Evolutionary conservation across 164 flowering plant genomes (phyloP).

Genomic region (Piper longum): DNA sequence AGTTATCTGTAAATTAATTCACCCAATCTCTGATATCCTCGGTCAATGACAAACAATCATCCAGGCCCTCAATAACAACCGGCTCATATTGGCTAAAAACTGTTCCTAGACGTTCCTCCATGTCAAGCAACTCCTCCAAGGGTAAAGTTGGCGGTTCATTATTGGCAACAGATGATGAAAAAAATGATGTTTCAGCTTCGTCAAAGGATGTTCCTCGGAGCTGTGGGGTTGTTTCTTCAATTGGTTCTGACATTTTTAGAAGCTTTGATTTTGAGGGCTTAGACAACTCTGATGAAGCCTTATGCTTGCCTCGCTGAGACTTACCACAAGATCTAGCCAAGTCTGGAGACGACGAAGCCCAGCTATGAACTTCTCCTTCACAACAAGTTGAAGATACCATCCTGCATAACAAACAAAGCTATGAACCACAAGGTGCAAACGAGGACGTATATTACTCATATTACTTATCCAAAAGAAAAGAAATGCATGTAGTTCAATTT

Average conservation of each 20-base stretch:
- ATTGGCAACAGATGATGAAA: not conserved
- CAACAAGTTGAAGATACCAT: slow-evolving; percentile 30
- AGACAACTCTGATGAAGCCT: slow-evolving; percentile 33
- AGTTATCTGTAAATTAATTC: not conserved
- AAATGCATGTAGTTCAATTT: no score
- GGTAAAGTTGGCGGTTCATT: not conserved
- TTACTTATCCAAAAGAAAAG: no score
- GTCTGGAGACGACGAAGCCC: slow-evolving; percentile 45
- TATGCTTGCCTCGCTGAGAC: slow-evolving; percentile 57
- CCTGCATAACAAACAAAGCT: slow-evolving; percentile 19
- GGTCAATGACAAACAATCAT: not conserved
- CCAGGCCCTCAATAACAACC: not conserved
- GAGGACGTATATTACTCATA: no score
- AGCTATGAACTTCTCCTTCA: slow-evolving; percentile 30
- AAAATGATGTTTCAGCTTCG: not conserved
- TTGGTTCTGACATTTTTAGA: slow-evolving; percentile 19
- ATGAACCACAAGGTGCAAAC: not conserved
- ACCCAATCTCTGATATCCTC: not conserved
- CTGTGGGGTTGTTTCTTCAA: slow-evolving; percentile 5
- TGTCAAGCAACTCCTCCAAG: not conserved
- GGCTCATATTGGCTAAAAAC: not conserved
- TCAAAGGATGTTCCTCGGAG: not conserved
- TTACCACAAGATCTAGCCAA: slow-evolving; percentile 31
- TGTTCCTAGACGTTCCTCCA: not conserved
- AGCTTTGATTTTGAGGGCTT: slow-evolving; percentile 45